Evolutionary conservation across 2,329 filamentous ascomycete genomes (phyloP), one percentile per base, ranked within the genome.

Genomic region (Teratosphaeria destructans): DNA sequence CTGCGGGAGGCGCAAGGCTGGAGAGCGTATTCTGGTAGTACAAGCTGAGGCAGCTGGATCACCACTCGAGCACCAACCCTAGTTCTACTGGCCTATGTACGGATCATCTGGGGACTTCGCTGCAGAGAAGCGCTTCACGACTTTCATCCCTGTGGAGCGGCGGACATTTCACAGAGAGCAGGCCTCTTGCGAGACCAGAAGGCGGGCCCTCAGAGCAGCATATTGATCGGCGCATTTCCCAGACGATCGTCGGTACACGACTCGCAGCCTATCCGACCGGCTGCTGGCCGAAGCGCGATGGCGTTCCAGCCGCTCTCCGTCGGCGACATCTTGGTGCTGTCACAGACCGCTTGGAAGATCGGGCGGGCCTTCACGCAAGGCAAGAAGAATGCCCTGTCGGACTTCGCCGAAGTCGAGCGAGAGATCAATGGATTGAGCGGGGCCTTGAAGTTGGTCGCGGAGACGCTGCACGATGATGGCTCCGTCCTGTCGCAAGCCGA

Each of bases 301-400:
- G 64, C 64, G 12, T 57, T 64, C 53, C 63, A 63, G 58, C 63
- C 65, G 12, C 64, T 69, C n/a, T 67, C 65, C 3, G 58, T 70
- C 10, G 77, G 76, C 59, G 77, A 78, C 67, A 75, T 78, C 23
- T 64, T 79, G 49, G 75, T 76, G 72, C 70, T 78, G 16, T 77
- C 75, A 5, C 76, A 78, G 64, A 70, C 73, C 52, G 76, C 77
- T 26, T 78, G 76, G 76, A 77, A 73, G 62, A 74, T 76, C 49
- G 76, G 75, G 29, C 67, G 75, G 56, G 73, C 76, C 1, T 79
- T 79, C 64, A 73, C 71, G 5, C 68, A 76, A 23, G 74, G 73
- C 29, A 71, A 73, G 35, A 72, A 72, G 56, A 67, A 68, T 57
- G 74, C 74, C 6, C 76, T 76, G 1, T 34, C 65, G 34, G 74